Base-by-base conservation (phyloP, 257 asterid genomes). In the Solanum corneliomulleri region DNA sequence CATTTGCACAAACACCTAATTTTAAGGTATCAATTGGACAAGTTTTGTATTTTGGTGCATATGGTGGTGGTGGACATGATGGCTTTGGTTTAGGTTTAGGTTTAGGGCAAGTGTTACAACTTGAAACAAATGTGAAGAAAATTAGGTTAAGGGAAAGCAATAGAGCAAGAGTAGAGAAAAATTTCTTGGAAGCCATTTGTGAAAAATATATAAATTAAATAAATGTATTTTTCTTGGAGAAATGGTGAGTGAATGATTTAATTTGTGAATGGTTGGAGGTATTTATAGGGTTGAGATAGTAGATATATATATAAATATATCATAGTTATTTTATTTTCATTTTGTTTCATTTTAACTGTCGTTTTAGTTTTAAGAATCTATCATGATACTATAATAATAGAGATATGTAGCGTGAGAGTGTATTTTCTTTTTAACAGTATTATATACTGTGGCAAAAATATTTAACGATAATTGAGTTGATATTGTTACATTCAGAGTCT, bases 21-120 rank as follows among this genome's bases (percentile, higher is more conserved):
- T 84, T 84, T 44, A 84, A 10, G 20, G 87, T 84, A 70, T 84
- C 87, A 84, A 84, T 84, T 27, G 87, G 87, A 60, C 87, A 84
- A 37, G 75, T 37, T n/a, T 66, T 23, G 20, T 41, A 15, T 84
- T 25, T 37, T 84, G 87, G 87, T 41, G 3, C 60, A 37, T 66
- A 10, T 18, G 87, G 41, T 15, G 87, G 41, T 15, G 87, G 80
- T 12, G 86, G 78, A 41, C 87, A 84, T 64, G 87, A 66, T 29
- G 86, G 86, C 15, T 60, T 60, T 11, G 86, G 86, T 4, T 18
- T 29, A 27, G 86, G 86, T 69, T 84, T 84, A 20, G 87, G 87
- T 70, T 84, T 84, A 29, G 77, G 78, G 4, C 87, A 84, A 42
- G 87, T 39, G 62, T 77, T 77, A 70, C 87, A 84, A 70, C 78